These are phyloP conservation scores for Knoxdaviesia capensis DNA, from an alignment of 2,329 filamentous ascomycete genomes.

Conservation along the genomic window DNA sequence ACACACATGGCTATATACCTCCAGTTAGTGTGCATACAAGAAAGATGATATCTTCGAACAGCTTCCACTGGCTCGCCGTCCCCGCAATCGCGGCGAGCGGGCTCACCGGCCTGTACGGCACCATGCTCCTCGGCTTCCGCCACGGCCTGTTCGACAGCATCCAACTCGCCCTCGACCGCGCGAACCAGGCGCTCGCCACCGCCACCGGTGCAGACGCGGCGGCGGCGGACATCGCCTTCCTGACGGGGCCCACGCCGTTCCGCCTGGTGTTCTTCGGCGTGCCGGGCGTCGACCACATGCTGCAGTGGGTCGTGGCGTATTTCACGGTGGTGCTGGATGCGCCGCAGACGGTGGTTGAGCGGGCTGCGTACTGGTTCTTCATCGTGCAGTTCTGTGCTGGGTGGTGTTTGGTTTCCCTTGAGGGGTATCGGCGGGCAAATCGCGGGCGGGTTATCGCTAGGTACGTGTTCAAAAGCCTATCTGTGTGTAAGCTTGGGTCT, in stretches of 20 bases:
- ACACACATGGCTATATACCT: too few species aligned
- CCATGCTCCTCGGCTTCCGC: constrained; percentile 1
- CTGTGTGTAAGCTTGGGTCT: too few species aligned
- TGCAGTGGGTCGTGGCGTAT: constrained; percentile 1
- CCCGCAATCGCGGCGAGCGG: background rate
- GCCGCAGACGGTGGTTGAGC: background rate
- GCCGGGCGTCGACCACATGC: background rate
- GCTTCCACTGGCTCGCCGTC: background rate
- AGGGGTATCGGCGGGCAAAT: constrained; percentile 2
- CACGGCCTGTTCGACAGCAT: constrained; percentile 2
- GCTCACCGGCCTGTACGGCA: background rate
- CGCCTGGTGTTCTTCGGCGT: background rate
- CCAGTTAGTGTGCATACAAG: too few species aligned
- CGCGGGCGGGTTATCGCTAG: background rate
- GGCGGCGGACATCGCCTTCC: background rate
- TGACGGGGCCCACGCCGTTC: constrained; percentile 1
- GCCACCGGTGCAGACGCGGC: background rate
- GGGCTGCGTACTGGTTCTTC: background rate
- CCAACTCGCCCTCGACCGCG: background rate
- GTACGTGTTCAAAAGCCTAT: background rate
- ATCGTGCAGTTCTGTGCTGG: constrained; percentile 2
- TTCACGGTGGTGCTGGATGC: constrained; percentile 2
- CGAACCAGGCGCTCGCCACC: background rate
- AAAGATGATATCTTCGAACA: too few species aligned
- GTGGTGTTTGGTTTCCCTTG: constrained; percentile 1